Conservation (phyloP, 73 alveolate species). For the Paramecium octaurelia region DNA sequence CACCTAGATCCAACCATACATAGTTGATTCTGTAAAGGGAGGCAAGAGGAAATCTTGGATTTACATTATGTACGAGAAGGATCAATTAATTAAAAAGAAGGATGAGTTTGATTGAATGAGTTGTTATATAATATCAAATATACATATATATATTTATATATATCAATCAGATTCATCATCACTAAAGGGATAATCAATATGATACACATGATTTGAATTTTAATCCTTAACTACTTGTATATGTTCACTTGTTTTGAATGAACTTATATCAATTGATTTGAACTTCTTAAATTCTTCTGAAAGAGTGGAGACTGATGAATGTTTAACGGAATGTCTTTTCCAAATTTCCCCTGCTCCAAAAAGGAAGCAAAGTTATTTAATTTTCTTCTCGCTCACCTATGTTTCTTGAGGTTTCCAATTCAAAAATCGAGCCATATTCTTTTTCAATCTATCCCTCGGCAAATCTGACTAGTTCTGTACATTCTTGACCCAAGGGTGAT, state of each 20-base stretch:
- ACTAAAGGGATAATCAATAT: slow-evolving; percentile 36
- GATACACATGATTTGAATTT: not conserved
- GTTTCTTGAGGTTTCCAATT: slow-evolving; percentile 29
- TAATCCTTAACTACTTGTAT: not conserved
- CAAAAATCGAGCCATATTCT: not conserved
- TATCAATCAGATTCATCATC: not conserved
- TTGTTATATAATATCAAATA: not conserved
- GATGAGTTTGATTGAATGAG: slow-evolving; percentile 58
- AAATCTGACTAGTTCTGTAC: not conserved
- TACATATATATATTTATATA: not conserved
- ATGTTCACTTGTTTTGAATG: not conserved
- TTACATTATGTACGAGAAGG: slow-evolving; percentile 62
- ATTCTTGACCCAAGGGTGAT: slow-evolving; percentile 24
- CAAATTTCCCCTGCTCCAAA: slow-evolving; percentile 47
- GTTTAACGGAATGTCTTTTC: not conserved
- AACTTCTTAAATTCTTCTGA: slow-evolving; percentile 18
- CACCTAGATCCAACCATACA: slow-evolving; percentile 39
- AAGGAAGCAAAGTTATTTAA: not conserved
- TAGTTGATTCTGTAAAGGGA: slow-evolving; percentile 38
- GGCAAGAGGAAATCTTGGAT: slow-evolving; percentile 63
- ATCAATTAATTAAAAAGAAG: slow-evolving; percentile 56
- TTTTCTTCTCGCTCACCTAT: not conserved
- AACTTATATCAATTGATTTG: slow-evolving; percentile 8
- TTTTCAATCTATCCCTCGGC: not conserved
- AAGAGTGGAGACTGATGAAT: not conserved